These are phyloP conservation scores for Pulveroboletus sp. DNA, from an alignment of 768 basidiomycete genomes.

Conservation along the genomic window DNA sequence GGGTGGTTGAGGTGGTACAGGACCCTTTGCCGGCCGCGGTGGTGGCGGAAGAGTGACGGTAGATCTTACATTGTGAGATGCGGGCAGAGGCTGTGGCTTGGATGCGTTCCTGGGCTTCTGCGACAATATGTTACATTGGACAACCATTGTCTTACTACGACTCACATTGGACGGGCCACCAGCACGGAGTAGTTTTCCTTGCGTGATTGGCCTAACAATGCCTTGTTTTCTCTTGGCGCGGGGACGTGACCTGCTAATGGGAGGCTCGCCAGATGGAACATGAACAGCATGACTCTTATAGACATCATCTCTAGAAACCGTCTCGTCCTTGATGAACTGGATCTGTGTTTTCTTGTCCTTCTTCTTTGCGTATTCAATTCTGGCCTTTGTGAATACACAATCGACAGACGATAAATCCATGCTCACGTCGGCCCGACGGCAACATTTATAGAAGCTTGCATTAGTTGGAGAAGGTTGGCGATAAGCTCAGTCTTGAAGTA, in stretches of 20 bases:
- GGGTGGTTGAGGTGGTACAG: slow-evolving; percentile 52
- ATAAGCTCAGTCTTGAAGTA: slow-evolving; percentile 95
- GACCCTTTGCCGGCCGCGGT: slow-evolving; percentile 37
- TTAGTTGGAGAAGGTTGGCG: slow-evolving; percentile 74
- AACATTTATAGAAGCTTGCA: slow-evolving; percentile 70
- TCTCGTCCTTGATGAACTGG: slow-evolving; percentile 87
- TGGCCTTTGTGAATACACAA: slow-evolving; percentile 31
- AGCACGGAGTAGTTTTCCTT: slow-evolving; percentile 73
- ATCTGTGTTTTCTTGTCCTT: slow-evolving; percentile 91
- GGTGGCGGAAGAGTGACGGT: slow-evolving; percentile 27
- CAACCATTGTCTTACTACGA: neutral
- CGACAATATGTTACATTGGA: slow-evolving; percentile 4
- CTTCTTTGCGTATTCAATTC: slow-evolving; percentile 91
- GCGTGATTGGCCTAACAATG: slow-evolving; percentile 76
- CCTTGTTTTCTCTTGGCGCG: slow-evolving; percentile 85
- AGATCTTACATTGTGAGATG: slow-evolving; percentile 24
- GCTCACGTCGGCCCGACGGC: slow-evolving; percentile 74
- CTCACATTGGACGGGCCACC: slow-evolving; percentile 68
- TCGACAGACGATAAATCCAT: neutral
- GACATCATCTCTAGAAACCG: slow-evolving; percentile 65
- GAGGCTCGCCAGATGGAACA: slow-evolving; percentile 83
- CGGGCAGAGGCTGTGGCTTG: slow-evolving; percentile 52
- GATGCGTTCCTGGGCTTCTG: slow-evolving; percentile 42
- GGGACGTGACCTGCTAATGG: slow-evolving; percentile 76
- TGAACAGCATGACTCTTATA: slow-evolving; percentile 94